Evolutionary conservation across 2,329 filamentous ascomycete genomes (phyloP).

Genomic region (Penicillium sp.): DNA sequence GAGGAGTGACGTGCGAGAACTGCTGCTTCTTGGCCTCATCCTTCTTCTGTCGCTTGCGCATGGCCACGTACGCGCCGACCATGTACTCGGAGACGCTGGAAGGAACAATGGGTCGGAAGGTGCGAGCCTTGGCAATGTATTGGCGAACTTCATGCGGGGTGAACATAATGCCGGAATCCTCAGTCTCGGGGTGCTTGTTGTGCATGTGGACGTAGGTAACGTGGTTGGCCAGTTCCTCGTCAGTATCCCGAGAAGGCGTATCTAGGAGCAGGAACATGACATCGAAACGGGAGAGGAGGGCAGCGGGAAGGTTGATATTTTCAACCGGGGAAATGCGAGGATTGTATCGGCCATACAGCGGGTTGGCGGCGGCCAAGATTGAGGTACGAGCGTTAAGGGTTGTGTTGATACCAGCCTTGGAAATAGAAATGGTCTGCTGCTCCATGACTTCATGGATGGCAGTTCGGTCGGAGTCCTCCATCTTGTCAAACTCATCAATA

Average conservation of each 20-base stretch:
- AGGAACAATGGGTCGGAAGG: constrained; percentile 83
- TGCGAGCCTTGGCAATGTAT: constrained; percentile 90
- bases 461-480: constrained; percentile 75
- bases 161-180: constrained; percentile 71
- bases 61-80: constrained; percentile 91
- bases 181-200: constrained; percentile 83
- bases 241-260: constrained; percentile 82
- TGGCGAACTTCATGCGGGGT: constrained; percentile 90
- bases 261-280: constrained; percentile 95
- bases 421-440: constrained; percentile 81
- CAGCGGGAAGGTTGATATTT: constrained; percentile 98
- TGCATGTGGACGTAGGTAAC: constrained; percentile 98
- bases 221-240: constrained; percentile 92
- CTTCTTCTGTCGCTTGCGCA: constrained; percentile 87
- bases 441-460: constrained; percentile 89
- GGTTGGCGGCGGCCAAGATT: constrained; percentile 94
- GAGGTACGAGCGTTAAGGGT: constrained; percentile 95
- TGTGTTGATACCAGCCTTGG: constrained; percentile 92
- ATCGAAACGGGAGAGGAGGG: constrained; percentile 94
- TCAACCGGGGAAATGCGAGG: constrained; percentile 95
- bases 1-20: constrained; percentile 90
- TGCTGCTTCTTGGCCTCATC: constrained; percentile 90
- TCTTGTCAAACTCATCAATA: constrained; percentile 85
- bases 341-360: constrained; percentile 96
- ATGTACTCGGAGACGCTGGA: constrained; percentile 90